These are phyloP conservation scores for Sporobolomyces phaffii DNA, from an alignment of 768 basidiomycete species.

Conservation along the genomic window DNA sequence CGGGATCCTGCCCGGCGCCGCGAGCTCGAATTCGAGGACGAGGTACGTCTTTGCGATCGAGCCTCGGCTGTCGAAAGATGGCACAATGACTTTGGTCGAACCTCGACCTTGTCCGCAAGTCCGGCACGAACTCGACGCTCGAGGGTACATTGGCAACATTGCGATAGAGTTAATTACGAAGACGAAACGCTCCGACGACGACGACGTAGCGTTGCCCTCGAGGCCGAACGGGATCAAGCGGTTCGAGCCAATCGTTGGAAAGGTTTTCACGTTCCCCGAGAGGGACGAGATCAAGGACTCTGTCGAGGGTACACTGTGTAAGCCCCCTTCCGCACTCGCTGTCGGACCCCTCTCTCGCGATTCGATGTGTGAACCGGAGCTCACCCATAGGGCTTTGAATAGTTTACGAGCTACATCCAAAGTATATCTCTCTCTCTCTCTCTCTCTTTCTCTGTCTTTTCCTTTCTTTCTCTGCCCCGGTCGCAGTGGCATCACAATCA, in stretches of 20 bases:
- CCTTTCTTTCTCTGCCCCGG: neutral
- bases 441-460: too few relatives aligned
- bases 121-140: neutral
- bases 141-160: constrained; percentile 21
- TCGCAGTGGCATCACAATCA: too few relatives aligned
- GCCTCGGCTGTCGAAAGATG: neutral
- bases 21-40: too few relatives aligned
- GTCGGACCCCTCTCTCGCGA: too few relatives aligned
- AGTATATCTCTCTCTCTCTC: too few relatives aligned
- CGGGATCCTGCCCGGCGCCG: neutral
- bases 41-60: constrained; percentile 19
- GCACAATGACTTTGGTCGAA: neutral
- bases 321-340: too few relatives aligned
- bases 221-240: too few relatives aligned
- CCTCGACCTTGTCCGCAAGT: neutral
- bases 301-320: neutral
- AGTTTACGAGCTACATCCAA: constrained; percentile 24
- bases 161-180: neutral
- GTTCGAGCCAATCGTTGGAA: too few relatives aligned
- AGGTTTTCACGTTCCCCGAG: neutral
- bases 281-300: neutral
- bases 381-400: too few relatives aligned
- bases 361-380: too few relatives aligned
- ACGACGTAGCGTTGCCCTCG: too few relatives aligned
- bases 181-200: too few relatives aligned